Evolutionary conservation across 2,329 filamentous ascomycete genomes (phyloP).

Genomic region (Cladophialophora immunda): DNA sequence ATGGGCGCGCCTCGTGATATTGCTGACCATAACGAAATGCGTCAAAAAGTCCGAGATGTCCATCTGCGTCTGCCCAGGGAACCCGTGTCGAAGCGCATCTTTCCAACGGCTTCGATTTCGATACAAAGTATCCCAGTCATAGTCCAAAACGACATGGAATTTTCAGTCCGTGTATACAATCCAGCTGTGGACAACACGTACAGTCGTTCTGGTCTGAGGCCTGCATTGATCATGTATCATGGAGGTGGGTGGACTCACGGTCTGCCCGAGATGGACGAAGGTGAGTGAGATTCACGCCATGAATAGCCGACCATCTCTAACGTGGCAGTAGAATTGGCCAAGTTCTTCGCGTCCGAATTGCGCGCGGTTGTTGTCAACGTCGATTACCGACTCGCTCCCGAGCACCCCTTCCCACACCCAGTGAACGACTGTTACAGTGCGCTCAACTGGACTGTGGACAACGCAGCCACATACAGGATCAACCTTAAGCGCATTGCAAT

Average conservation of each 20-base stretch:
- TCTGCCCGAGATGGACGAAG: background rate
- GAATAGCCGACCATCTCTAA: no score
- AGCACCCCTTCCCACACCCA: slow-evolving; percentile 38
- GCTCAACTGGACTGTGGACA: slow-evolving; percentile 35
- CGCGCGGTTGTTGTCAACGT: slow-evolving; percentile 37
- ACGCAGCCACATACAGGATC: slow-evolving; percentile 49
- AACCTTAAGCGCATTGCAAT: slow-evolving; percentile 52
- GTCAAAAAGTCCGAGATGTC: no score
- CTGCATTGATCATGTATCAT: slow-evolving; percentile 10
- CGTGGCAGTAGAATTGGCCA: slow-evolving; percentile 1
- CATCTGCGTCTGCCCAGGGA: no score
- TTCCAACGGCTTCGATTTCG: no score
- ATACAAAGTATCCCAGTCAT: no score
- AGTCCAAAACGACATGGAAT: no score
- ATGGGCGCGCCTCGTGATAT: no score
- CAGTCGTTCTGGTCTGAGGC: background rate
- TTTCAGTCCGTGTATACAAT: no score
- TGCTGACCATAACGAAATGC: no score
- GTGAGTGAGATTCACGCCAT: background rate
- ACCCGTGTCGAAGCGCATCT: no score
- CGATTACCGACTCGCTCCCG: slow-evolving; percentile 43
- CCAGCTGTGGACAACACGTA: no score
- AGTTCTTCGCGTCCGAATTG: slow-evolving; percentile 9
- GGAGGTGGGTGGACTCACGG: slow-evolving; percentile 5
- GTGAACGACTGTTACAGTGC: slow-evolving; percentile 42